These are phyloP conservation scores for Zymoseptoria ardabiliae DNA, from an alignment of 2,329 filamentous ascomycete genomes.

Conservation along the genomic window DNA sequence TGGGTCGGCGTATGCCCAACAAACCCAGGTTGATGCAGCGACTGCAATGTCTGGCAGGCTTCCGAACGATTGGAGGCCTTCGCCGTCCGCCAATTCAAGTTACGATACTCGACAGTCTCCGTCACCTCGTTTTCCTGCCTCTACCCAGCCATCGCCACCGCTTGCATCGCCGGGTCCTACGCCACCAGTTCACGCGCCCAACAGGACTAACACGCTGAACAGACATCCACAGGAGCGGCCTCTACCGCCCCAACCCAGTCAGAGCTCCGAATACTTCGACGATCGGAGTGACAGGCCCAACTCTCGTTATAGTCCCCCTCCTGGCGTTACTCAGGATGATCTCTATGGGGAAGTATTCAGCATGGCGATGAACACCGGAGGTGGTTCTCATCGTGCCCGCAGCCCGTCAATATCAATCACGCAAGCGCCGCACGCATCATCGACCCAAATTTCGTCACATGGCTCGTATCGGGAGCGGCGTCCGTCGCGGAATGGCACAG, in stretches of 20 bases:
- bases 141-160: slow-evolving; percentile 21
- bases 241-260: slow-evolving; percentile 48
- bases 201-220: slow-evolving; percentile 41
- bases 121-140: slow-evolving; percentile 20
- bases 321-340: slow-evolving; percentile 44
- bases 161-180: slow-evolving; percentile 46
- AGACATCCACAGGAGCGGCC: slow-evolving; percentile 52
- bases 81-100: slow-evolving; percentile 22
- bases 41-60: slow-evolving; percentile 9
- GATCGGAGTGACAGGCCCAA: slow-evolving; percentile 3
- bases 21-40: slow-evolving; percentile 1
- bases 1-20: slow-evolving; percentile 13
- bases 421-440: slow-evolving; percentile 24
- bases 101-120: slow-evolving; percentile 19
- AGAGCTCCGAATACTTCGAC: slow-evolving; percentile 32
- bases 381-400: slow-evolving; percentile 11
- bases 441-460: slow-evolving; percentile 22
- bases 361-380: slow-evolving; percentile 38
- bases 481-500: slow-evolving; percentile 18
- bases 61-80: slow-evolving; percentile 20
- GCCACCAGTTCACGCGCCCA: slow-evolving; percentile 38
- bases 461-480: slow-evolving; percentile 15
- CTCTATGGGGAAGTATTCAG: slow-evolving; percentile 52
- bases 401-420: slow-evolving; percentile 34
- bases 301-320: not conserved